Conservation (phyloP, 371 early-diverging fungal genomes). For the Syncephalastrum monosporum region DNA sequence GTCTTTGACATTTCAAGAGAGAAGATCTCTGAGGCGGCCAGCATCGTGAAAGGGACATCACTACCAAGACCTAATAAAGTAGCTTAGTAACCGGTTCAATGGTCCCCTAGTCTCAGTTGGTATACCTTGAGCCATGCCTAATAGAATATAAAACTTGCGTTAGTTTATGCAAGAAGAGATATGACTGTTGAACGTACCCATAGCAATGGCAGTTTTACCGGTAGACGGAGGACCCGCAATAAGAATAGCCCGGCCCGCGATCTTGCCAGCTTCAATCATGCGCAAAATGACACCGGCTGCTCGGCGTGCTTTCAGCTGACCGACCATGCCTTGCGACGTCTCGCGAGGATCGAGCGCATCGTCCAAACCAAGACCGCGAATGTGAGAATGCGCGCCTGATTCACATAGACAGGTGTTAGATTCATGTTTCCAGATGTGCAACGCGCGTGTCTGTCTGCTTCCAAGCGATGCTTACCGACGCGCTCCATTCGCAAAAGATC, state of each 20-base stretch:
- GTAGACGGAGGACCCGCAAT: conserved; percentile 99
- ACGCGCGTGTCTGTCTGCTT: not conserved
- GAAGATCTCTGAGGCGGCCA: conserved; percentile 97
- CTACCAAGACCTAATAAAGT: conserved; percentile 70
- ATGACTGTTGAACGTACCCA: conserved; percentile 53
- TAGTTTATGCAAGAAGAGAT: not conserved
- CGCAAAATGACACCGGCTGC: conserved; percentile 95
- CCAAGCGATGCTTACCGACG: conserved; percentile 46
- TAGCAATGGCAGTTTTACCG: conserved; percentile 94
- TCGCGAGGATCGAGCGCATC: conserved; percentile 86
- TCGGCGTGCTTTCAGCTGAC: conserved; percentile 93
- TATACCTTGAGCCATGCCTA: conserved; percentile 79
- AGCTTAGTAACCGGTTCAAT: not conserved
- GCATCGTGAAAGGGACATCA: conserved; percentile 95
- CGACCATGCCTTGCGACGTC: conserved; percentile 97
- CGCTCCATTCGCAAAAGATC: conserved; percentile 69
- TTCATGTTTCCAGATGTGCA: not conserved
- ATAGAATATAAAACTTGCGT: not conserved
- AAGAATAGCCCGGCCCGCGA: conserved; percentile 95
- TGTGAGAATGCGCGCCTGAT: conserved; percentile 97
- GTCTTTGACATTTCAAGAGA: conserved; percentile 98
- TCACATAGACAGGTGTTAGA: not conserved
- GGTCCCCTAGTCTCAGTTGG: not conserved
- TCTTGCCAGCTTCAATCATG: conserved; percentile 94
- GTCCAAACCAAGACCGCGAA: conserved; percentile 87